Evolutionary conservation across 2,329 filamentous ascomycete genomes (phyloP), one percentile per base, ranked within the genome.

Genomic region (Aspergillus sp.): DNA sequence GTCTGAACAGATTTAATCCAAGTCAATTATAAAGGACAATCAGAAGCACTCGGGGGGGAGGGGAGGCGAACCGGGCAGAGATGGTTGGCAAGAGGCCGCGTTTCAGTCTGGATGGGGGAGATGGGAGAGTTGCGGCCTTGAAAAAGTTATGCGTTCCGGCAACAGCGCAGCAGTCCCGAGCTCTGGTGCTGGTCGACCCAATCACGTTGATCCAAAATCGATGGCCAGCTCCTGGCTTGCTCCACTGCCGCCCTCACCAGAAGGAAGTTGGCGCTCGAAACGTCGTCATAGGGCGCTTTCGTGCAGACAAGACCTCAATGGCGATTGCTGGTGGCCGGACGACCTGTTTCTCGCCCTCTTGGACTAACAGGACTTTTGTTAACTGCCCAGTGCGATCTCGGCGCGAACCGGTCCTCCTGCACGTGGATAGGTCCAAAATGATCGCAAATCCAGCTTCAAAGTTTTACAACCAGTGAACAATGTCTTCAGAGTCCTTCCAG

Each of bases 401-500:
- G 51, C 44, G 30, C 44, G n/a, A 48, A 15, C 22, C 42, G 42
- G 51, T 54, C 22, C 51, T 47, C 9, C 51, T 53, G 51, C 51
- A 49, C 37, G 37, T 55, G 37, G 54, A 56, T 51, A 44, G 39
- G 37, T 56, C 47, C 45, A 49, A 45, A 56, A 50, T 56, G 54
- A 37, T 51, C 40, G 46, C 54, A 55, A 56, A 3, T 39, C 47
- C 27, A 51, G 46, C 30, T 46, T 34, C 45, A 45, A 27, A 34
- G 46, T 51, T 56, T 50, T 48, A 56, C 46, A 45, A 51, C 30
- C 45, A 20, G 41, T 42, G 45, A 64, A 67, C 47, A 67, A 75
- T 61, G 58, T 51, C 54, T n/a, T 61, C 53, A 54, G 51, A 60
- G 13, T 57, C 55, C 2, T 89, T 91, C 64, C 75, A 81, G 48